Percentiles rank a stretch among this genome's conserved stretches.
Conservation (phyloP, 2,329 filamentous ascomycete species). For the Fusarium avenaceum region DNA sequence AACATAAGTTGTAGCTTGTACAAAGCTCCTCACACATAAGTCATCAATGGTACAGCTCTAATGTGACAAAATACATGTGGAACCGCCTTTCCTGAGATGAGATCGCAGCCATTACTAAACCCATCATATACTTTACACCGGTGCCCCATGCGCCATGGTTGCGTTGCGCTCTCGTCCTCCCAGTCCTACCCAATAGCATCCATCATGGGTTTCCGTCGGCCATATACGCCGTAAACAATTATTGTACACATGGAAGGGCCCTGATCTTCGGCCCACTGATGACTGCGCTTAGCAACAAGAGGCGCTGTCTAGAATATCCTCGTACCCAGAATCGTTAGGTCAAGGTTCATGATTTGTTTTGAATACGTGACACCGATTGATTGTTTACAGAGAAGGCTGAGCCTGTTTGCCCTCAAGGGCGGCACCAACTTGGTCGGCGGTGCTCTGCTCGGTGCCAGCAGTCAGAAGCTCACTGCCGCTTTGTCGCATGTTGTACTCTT, state of each 20-base stretch:
- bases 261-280: conserved; percentile 36
- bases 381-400: conserved; percentile 65
- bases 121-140: conserved; percentile 49
- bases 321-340: conserved; percentile 25
- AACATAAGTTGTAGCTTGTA: conserved; percentile 3
- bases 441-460: conserved; percentile 60
- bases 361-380: conserved; percentile 13
- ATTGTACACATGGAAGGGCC: conserved; percentile 49
- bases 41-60: conserved; percentile 44
- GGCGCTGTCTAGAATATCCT: conserved; percentile 36
- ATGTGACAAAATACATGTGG: conserved; percentile 50
- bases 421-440: conserved; percentile 64
- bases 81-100: conserved; percentile 49
- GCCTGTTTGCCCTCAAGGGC: conserved; percentile 62
- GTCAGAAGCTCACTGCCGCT: conserved; percentile 80
- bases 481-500: conserved; percentile 96
- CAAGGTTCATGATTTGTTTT: conserved; percentile 19
- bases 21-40: conserved; percentile 40
- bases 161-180: conserved; percentile 37
- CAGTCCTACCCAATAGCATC: conserved; percentile 40
- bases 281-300: conserved; percentile 38
- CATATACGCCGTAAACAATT: conserved; percentile 48
- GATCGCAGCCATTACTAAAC: conserved; percentile 48
- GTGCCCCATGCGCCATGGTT: conserved; percentile 40
- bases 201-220: conserved; percentile 43